phyloP scores from a whole-genome alignment of 352 stramenopile genomes.

The Pythium guiyangense region DNA sequence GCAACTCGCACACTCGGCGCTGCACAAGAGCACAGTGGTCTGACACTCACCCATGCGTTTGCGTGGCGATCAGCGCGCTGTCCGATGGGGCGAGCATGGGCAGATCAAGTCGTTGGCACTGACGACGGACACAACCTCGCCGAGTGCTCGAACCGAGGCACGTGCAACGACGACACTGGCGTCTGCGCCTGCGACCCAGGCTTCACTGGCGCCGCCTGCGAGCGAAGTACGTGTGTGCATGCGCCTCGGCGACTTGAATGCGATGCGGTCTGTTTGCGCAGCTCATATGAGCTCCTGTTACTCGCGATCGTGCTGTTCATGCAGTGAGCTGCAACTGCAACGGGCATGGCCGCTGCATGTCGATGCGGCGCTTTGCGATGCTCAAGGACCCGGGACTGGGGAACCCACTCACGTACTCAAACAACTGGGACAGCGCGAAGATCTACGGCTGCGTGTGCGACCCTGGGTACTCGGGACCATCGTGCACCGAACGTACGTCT shows the following conservation, averaged over 20 bases:
- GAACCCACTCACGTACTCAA: conserved; percentile 43
- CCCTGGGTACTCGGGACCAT: conserved; percentile 61
- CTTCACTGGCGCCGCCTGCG: conserved; percentile 76
- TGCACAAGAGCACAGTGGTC: no score
- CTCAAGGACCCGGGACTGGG: conserved; percentile 59
- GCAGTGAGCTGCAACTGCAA: conserved; percentile 74
- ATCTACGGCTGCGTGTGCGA: conserved; percentile 88
- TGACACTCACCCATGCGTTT: background rate
- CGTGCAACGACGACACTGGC: conserved; percentile 53
- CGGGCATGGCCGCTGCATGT: conserved; percentile 74
- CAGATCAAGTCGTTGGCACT: conserved; percentile 44
- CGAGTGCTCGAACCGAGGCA: conserved; percentile 86
- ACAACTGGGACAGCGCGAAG: conserved; percentile 82
- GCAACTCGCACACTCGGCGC: background rate
- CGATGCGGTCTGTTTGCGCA: no score
- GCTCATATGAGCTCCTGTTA: no score
- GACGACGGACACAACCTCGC: conserved; percentile 80
- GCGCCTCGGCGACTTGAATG: no score
- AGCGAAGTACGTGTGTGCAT: no score
- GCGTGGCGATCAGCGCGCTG: conserved; percentile 34
- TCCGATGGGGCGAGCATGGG: conserved; percentile 63
- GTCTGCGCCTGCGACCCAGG: conserved; percentile 58
- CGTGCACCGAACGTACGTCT: conserved; percentile 56
- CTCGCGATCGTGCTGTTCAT: conserved; percentile 10
- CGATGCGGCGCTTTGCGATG: conserved; percentile 53